phyloP scores from a whole-genome alignment of 257 asterid species.

The Haberlea rhodopensis region DNA sequence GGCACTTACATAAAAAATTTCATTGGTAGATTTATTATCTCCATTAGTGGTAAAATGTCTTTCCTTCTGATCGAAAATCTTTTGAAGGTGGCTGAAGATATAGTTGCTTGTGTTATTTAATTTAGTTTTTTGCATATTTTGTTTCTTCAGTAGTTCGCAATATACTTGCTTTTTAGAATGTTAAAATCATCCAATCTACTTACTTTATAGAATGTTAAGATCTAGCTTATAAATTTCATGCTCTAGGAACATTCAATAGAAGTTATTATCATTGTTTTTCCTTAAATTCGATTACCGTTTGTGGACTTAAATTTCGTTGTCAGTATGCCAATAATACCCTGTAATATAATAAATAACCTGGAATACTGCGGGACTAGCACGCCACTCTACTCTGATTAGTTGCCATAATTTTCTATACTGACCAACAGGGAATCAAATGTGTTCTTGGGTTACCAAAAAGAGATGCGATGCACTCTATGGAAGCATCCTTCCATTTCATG shows the following conservation, averaged over 20 bases:
- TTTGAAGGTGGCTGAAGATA: not conserved
- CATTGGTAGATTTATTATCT: conserved; percentile 6
- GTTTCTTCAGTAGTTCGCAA: not conserved
- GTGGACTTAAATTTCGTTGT: not conserved
- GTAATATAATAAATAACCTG: conserved; percentile 4
- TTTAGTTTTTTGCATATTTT: conserved; percentile 15
- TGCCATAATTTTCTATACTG: conserved; percentile 35
- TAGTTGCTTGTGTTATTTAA: not conserved
- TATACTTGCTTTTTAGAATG: not conserved
- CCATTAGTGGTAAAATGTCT: conserved; percentile 3
- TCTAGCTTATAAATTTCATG: too few relatives aligned
- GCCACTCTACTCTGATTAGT: conserved; percentile 24
- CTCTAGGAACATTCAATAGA: not conserved
- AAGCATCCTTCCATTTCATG: conserved; percentile 37
- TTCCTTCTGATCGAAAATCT: conserved; percentile 1
- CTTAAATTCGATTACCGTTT: not conserved
- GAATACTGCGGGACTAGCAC: conserved; percentile 12
- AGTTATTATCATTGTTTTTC: not conserved
- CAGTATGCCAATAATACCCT: not conserved
- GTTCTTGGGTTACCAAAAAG: conserved; percentile 52
- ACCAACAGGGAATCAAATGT: conserved; percentile 70
- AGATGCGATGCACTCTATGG: conserved; percentile 34
- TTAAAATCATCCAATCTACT: too few relatives aligned
- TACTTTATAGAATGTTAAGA: too few relatives aligned
- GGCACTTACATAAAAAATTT: conserved; percentile 3